These are phyloP conservation scores for Naganishia kalamii DNA, from an alignment of 768 basidiomycete species.

Conservation along the genomic window DNA sequence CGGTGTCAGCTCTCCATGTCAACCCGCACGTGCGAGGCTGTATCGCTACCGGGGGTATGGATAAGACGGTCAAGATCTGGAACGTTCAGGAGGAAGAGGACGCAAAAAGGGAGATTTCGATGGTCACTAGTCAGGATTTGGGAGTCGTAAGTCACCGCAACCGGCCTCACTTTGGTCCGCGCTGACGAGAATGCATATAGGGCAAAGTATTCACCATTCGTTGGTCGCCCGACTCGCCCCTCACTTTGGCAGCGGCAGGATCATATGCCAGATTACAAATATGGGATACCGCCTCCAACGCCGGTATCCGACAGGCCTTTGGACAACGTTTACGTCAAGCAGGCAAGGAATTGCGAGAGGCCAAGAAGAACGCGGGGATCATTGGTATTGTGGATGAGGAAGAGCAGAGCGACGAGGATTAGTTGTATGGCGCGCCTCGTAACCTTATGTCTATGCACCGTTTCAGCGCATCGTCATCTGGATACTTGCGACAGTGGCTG, in stretches of 20 bases:
- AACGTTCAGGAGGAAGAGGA: slow-evolving; percentile 64
- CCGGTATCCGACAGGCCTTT: slow-evolving; percentile 75
- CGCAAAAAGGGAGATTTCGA: slow-evolving; percentile 67
- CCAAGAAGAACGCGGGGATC: slow-evolving; percentile 43
- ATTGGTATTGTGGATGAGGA: slow-evolving; percentile 52
- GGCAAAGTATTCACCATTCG: slow-evolving; percentile 90
- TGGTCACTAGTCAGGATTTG: slow-evolving; percentile 80
- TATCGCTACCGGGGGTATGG: slow-evolving; percentile 86
- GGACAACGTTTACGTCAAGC: slow-evolving; percentile 67
- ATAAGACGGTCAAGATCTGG: slow-evolving; percentile 90
- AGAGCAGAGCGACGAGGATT: slow-evolving; percentile 49
- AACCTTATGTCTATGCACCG: not conserved
- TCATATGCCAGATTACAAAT: slow-evolving; percentile 89
- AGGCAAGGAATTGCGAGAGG: slow-evolving; percentile 55
- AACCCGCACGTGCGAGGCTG: slow-evolving; percentile 85
- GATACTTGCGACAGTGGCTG: not conserved
- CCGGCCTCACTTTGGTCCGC: no score
- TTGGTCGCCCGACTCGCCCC: slow-evolving; percentile 82
- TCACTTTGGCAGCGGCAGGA: slow-evolving; percentile 88
- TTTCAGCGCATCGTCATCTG: not conserved
- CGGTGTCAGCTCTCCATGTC: slow-evolving; percentile 79
- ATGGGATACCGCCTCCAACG: slow-evolving; percentile 86
- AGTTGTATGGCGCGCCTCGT: slow-evolving; percentile 14
- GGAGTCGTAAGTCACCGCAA: slow-evolving; percentile 74
- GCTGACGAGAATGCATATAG: slow-evolving; percentile 54